A percentile compares a stretch with the other conserved stretches of the same genome.
These are phyloP conservation scores for Wickerhamomyces sydowiorum DNA, from an alignment of 805 yeast species.

Conservation along the genomic window DNA sequence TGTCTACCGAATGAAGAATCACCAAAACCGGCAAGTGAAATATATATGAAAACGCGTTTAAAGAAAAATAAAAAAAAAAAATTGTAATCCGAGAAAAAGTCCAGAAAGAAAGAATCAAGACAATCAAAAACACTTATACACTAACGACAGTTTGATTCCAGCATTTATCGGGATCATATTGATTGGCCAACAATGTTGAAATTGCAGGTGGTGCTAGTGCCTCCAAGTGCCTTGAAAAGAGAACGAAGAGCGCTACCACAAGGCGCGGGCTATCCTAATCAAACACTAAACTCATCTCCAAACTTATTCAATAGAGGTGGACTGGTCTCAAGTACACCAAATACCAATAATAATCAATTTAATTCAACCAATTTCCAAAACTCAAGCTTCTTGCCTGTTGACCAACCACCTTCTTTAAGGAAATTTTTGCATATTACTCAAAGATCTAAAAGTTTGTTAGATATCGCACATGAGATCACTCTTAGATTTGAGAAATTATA, in stretches of 20 bases:
- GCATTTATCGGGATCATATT: too few species aligned
- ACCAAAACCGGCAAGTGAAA: too few species aligned
- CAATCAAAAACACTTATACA: too few species aligned
- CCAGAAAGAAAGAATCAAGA: too few species aligned
- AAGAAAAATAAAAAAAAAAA: too few species aligned
- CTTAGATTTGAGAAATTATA: conserved; percentile 55
- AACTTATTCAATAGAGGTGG: conserved; percentile 15
- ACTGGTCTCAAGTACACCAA: conserved; percentile 32
- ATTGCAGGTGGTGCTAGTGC: conserved; percentile 38
- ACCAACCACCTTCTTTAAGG: conserved; percentile 24
- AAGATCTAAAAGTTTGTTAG: conserved; percentile 37
- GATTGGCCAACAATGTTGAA: conserved; percentile 40
- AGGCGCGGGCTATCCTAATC: conserved; percentile 22
- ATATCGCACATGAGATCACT: conserved; percentile 49
- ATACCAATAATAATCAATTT: conserved; percentile 21
- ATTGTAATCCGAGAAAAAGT: too few species aligned
- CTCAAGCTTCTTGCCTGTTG: conserved; percentile 11
- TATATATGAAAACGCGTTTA: too few species aligned
- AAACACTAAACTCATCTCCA: conserved; percentile 7
- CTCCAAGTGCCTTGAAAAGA: conserved; percentile 29
- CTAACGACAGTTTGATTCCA: too few species aligned
- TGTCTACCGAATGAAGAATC: too few species aligned
- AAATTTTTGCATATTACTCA: conserved; percentile 64
- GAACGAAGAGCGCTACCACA: conserved; percentile 13
- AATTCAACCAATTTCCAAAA: conserved; percentile 12